A percentile compares a stretch with the other conserved stretches of the same genome.
Evolutionary conservation across 2,329 filamentous ascomycete species (phyloP).

Genomic region (Colletotrichum melonis): DNA sequence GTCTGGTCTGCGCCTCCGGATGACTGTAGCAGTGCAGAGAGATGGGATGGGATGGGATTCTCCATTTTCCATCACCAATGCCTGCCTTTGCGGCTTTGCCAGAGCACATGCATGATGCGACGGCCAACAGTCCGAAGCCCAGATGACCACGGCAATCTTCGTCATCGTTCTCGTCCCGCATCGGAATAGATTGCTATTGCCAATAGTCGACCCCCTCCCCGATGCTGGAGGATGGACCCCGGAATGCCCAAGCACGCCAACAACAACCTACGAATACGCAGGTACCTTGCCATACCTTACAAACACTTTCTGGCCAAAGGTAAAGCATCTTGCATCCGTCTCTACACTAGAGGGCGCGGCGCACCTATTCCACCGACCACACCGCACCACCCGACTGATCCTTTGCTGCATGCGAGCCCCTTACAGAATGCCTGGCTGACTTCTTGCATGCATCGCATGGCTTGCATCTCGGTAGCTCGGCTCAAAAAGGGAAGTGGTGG

Average conservation of each 20-base stretch:
- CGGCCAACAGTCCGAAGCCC: not conserved
- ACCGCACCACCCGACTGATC: not conserved
- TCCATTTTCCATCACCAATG: not conserved
- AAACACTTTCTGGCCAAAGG: too few species aligned
- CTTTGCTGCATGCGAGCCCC: not conserved
- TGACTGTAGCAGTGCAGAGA: not conserved
- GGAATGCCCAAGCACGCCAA: not conserved
- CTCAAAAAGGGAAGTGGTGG: not conserved
- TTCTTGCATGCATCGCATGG: slow-evolving; percentile 25
- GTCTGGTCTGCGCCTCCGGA: not conserved
- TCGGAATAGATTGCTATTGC: slow-evolving; percentile 11
- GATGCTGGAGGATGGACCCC: not conserved
- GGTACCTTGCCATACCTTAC: not conserved
- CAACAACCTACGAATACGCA: too few species aligned
- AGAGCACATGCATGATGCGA: not conserved
- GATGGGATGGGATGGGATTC: slow-evolving; percentile 23
- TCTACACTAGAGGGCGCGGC: too few species aligned
- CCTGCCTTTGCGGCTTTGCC: not conserved
- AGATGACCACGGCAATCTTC: not conserved
- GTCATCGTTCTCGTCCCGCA: not conserved
- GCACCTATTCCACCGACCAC: not conserved
- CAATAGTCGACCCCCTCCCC: slow-evolving; percentile 10
- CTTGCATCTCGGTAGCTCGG: slow-evolving; percentile 20
- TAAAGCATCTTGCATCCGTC: too few species aligned
- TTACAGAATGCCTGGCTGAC: not conserved